Base-by-base conservation (phyloP, 257 asterid species). In the Lycium ferocissimum region DNA sequence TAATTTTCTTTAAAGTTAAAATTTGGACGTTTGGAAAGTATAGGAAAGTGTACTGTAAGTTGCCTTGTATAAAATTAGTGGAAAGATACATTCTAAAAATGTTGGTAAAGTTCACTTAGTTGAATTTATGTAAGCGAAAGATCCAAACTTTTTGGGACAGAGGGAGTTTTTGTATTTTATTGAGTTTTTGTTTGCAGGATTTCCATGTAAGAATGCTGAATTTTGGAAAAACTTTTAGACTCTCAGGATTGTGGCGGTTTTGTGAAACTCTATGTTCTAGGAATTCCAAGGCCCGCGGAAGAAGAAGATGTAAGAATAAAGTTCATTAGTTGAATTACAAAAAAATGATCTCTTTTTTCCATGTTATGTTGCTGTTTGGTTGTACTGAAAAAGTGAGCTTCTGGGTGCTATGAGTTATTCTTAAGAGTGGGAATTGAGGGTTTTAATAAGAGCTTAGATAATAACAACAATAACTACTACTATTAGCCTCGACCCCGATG, bases 201-300 rank as follows among this genome's bases (percentile, higher is more conserved):
- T n/a, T 49, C 47, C 54, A 12, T 62, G 9, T 20, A 35, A 26
- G 35, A 63, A 4, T 14, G 35, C 47, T 66, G 61, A 13, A 20
- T 73, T n/a, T 75, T 75, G n/a, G 22, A 18, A 17, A 59, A 59
- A 5, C 18, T 66, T 57, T 43, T 49, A 92, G 96, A 87, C 83
- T 73, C 81, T 83, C 88, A 15, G 72, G 96, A 90, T 58, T 86
- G 80, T 70, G 90, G 90, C 76, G 86, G 88, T 81, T 83, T 83
- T 56, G 97, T 90, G 76, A 96, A 96, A 91, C 95, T 96, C 4
- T 96, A 95, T 82, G 97, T 91, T 33, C 92, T 86, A 35, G 94
- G 91, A 81, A 75, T 95, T 86, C 91, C 98, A 22, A 93, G 93
- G 84, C 87, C 93, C 66, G 89, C 92, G 10, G 87, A 93, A 12